A percentile compares a stretch with the other conserved stretches of the same genome.
These are phyloP conservation scores for Sarocladium strictum DNA, from an alignment of 2,329 filamentous ascomycete genomes.

Conservation along the genomic window DNA sequence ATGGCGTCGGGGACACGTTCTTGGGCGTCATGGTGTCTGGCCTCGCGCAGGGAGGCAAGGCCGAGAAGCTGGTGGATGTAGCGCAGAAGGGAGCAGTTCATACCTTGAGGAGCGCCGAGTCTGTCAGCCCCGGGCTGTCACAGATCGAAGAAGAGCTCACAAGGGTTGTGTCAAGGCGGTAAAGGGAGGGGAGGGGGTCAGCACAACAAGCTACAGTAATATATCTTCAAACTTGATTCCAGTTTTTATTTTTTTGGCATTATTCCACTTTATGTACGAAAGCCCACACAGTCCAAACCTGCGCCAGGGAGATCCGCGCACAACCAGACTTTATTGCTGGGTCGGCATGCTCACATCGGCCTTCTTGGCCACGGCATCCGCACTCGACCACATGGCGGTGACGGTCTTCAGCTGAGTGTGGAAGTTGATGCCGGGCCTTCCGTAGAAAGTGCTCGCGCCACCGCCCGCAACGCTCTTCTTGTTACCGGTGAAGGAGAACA, in stretches of 20 bases:
- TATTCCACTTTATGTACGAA: not conserved
- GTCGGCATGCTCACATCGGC: constrained; percentile 84
- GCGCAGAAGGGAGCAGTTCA: constrained; percentile 77
- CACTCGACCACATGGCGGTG: constrained; percentile 80
- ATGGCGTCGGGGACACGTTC: constrained; percentile 92
- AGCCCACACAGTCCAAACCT: too few species aligned
- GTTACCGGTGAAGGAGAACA: constrained; percentile 69
- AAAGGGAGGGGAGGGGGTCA: not conserved
- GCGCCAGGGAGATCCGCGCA: not conserved
- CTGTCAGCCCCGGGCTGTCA: constrained; percentile 58
- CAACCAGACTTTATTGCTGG: constrained; percentile 22
- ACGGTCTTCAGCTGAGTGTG: constrained; percentile 99
- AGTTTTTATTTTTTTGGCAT: not conserved
- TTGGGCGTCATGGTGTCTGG: constrained; percentile 79
- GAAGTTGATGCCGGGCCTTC: constrained; percentile 84
- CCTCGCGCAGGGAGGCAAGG: constrained; percentile 52
- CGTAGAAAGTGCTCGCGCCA: constrained; percentile 91
- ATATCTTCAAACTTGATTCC: too few species aligned
- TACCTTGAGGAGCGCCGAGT: constrained; percentile 68
- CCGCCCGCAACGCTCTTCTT: constrained; percentile 92
- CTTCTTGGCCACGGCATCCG: constrained; percentile 80
- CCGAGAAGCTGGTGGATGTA: constrained; percentile 62
- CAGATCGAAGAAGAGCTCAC: constrained; percentile 28
- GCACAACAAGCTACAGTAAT: too few species aligned
- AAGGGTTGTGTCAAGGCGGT: not conserved